Percentiles rank a stretch among this genome's conserved stretches.
phyloP scores from a whole-genome alignment of 768 basidiomycete species.

The Tylopilus cervinicoccineus region DNA sequence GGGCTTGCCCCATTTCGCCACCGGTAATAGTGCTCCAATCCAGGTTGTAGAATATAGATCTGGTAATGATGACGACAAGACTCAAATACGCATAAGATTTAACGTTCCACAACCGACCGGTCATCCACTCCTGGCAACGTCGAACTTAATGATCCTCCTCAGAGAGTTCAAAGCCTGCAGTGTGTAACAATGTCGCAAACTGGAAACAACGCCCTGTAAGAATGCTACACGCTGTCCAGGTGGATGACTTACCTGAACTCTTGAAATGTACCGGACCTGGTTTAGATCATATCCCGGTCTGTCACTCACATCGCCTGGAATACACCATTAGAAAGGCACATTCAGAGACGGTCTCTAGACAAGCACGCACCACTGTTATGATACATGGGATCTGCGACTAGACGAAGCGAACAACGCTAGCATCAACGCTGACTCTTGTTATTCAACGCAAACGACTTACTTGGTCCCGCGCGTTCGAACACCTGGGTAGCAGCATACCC shows the following conservation, averaged over 20 bases:
- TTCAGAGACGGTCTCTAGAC: not conserved
- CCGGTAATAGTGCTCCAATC: not conserved
- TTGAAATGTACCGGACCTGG: slow-evolving; percentile 80
- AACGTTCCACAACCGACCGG: not conserved
- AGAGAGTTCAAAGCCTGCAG: slow-evolving; percentile 54
- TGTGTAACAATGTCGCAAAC: slow-evolving; percentile 69
- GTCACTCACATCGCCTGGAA: slow-evolving; percentile 68
- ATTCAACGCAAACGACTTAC: slow-evolving; percentile 29
- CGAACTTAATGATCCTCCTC: not conserved
- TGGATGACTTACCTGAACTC: slow-evolving; percentile 63
- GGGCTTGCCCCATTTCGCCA: not conserved
- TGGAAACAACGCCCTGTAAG: slow-evolving; percentile 19
- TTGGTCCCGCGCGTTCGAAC: slow-evolving; percentile 81
- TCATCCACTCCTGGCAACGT: not conserved
- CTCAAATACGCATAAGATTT: slow-evolving; percentile 2
- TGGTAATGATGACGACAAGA: not conserved
- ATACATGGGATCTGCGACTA: slow-evolving; percentile 87
- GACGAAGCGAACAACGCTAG: not conserved
- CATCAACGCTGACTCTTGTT: not conserved
- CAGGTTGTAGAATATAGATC: not conserved
- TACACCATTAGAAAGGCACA: not conserved
- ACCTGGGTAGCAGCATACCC: slow-evolving; percentile 86
- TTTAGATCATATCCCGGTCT: slow-evolving; percentile 79
- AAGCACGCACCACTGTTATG: slow-evolving; percentile 64
- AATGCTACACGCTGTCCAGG: not conserved